Evolutionary conservation across 345 rosid genomes (phyloP).

Genomic region (Eucalyptus marginata): DNA sequence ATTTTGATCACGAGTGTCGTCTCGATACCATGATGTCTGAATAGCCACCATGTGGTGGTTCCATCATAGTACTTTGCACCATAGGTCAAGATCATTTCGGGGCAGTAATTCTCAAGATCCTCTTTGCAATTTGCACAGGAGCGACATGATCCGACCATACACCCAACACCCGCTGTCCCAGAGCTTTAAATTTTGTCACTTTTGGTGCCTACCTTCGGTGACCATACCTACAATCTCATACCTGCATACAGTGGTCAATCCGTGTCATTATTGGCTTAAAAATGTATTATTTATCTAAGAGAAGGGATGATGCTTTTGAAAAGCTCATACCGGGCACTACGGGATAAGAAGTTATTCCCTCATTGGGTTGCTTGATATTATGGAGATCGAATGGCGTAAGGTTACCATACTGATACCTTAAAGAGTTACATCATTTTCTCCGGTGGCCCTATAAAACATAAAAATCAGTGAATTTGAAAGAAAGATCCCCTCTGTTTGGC

Average conservation of each 20-base stretch:
- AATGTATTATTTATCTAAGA: not conserved
- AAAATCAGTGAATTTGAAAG: no score
- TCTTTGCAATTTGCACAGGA: not conserved
- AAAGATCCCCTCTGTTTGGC: not conserved
- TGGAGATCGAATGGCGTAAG: constrained; percentile 39
- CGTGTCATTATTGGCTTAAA: not conserved
- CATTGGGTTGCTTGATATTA: constrained; percentile 14
- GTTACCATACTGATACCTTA: constrained; percentile 18
- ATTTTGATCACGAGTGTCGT: no score
- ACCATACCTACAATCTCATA: constrained; percentile 27
- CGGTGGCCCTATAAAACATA: constrained; percentile 1
- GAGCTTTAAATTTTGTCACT: constrained; percentile 17
- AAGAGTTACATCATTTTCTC: constrained; percentile 15
- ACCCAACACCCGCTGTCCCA: constrained; percentile 35
- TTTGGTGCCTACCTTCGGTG: constrained; percentile 16
- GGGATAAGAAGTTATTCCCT: constrained; percentile 23
- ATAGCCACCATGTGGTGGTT: constrained; percentile 15
- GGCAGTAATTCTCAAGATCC: constrained; percentile 2
- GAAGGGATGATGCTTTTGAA: not conserved
- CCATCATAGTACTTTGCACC: constrained; percentile 4
- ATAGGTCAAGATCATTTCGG: not conserved
- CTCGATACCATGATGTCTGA: constrained; percentile 38
- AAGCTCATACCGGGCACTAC: constrained; percentile 23
- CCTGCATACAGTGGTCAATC: not conserved
- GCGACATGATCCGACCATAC: constrained; percentile 12